Evolutionary conservation across 768 basidiomycete species (phyloP), one percentile per base, ranked within the genome.

Genomic region (Lenzites betulinus): DNA sequence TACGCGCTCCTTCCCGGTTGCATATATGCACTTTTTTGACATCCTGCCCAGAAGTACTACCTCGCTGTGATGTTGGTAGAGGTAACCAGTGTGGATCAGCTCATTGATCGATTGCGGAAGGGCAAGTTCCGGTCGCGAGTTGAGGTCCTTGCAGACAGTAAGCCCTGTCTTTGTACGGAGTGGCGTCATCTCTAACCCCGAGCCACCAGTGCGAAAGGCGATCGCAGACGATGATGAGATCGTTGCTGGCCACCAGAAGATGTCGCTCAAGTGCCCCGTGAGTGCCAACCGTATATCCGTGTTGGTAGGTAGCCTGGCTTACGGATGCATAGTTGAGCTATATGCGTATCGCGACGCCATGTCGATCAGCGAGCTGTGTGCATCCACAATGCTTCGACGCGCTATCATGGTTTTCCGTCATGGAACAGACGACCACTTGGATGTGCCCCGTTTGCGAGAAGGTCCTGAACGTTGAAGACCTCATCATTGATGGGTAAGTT

Each of bases 371-470:
- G n/a, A 79, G 81, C 60, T 98, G 97, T 69, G 86, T 90, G 38
- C 97, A 98, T 74, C 77, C 91, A 7, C 92, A 95, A 66, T 99
- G 97, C 72, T 99, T 98, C 74, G 97, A 99, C 74, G 95, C 95
- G 0, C 81, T 81, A 18, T 93, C 91, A 41, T 99, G 95, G 95
- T 93, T 90, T 69, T 88, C 89, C 5, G 86, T 96, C 71, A 98
- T 97, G 86, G 92, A 96, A 69, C 89, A 93, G 75, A 98, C 95
- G 9, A 97, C 96, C 2, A 95, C 94, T 30, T 99, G 92, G 90
- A 74, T 89, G 47, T 98, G 97, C 74, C 96, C 97, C 26, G 89
- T 94, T 43, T 98, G 97, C 74, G 92, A 93, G 71, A 87, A 84
- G 69, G 77, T 81, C 47, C 73, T 99, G 54, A 84, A 88, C 64